phyloP scores from a whole-genome alignment of 2,329 filamentous ascomycete genomes.

The Trichoderma sp. region DNA sequence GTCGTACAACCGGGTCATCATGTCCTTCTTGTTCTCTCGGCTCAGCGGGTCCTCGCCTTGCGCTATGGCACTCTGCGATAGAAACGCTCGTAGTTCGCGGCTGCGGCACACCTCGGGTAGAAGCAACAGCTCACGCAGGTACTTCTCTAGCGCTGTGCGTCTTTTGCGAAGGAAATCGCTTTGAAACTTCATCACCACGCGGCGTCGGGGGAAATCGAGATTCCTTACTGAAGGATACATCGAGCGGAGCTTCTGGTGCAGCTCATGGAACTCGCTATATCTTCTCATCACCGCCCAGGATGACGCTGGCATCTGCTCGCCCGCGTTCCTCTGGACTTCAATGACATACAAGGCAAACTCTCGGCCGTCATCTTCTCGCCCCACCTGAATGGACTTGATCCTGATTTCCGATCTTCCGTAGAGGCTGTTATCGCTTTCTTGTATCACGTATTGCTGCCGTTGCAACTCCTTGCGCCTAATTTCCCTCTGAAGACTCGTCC shows the following conservation, averaged over 20 bases:
- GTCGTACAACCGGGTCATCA: constrained; percentile 93
- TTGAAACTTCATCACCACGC: constrained; percentile 95
- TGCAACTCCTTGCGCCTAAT: constrained; percentile 94
- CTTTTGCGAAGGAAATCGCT: constrained; percentile 94
- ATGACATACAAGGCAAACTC: constrained; percentile 94
- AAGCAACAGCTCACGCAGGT: constrained; percentile 77
- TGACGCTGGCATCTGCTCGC: constrained; percentile 95
- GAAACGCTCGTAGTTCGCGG: constrained; percentile 85
- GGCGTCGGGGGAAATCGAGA: constrained; percentile 87
- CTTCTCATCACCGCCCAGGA: constrained; percentile 90
- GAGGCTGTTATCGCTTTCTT: constrained; percentile 96
- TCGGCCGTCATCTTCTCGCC: constrained; percentile 85
- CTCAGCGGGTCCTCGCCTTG: constrained; percentile 59
- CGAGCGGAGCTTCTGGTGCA: constrained; percentile 84
- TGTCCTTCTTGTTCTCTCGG: constrained; percentile 72
- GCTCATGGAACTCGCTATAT: constrained; percentile 95
- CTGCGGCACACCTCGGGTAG: constrained; percentile 94
- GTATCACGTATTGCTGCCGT: constrained; percentile 92
- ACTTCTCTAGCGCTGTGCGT: constrained; percentile 78
- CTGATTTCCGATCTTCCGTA: constrained; percentile 87
- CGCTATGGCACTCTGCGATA: constrained; percentile 82
- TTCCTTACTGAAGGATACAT: constrained; percentile 85
- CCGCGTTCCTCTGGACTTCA: constrained; percentile 85
- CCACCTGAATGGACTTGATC: constrained; percentile 92
- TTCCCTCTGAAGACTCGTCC: constrained; percentile 88